A percentile compares a stretch with the other conserved stretches of the same genome.
These are phyloP conservation scores for Benincasa hispida DNA, from an alignment of 306 rosid species.

Conservation along the genomic window DNA sequence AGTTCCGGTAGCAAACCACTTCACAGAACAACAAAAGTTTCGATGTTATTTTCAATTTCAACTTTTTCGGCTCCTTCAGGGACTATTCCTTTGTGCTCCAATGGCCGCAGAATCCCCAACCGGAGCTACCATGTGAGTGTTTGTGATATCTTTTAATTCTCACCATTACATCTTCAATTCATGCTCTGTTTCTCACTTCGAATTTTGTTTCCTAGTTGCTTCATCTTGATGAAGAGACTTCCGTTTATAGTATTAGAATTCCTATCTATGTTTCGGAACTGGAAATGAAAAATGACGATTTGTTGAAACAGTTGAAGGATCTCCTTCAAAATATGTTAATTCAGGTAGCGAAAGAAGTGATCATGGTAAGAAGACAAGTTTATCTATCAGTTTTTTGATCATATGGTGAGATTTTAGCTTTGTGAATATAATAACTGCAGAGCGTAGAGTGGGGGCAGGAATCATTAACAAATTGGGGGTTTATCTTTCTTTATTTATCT, in stretches of 20 bases:
- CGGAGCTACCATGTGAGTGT: not conserved
- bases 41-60: not conserved
- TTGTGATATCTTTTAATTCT: not conserved
- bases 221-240: not conserved
- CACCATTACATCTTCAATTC: not conserved
- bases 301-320: not conserved
- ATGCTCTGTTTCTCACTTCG: not conserved
- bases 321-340: not conserved
- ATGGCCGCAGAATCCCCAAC: constrained; percentile 1
- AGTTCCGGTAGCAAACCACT: not conserved
- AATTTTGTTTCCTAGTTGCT: not conserved
- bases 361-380: not conserved
- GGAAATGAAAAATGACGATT: not conserved
- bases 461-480: not conserved
- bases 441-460: not conserved
- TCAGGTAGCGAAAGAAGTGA: not conserved
- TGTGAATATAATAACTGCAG: not conserved
- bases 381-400: not conserved
- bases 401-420: not conserved
- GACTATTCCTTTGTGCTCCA: not conserved
- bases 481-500: not conserved
- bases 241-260: not conserved
- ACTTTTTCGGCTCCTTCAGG: not conserved
- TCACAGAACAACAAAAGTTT: not conserved
- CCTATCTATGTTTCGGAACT: not conserved